phyloP scores from a whole-genome alignment of 2,329 filamentous ascomycete genomes.

The Fusarium dlaminii region DNA sequence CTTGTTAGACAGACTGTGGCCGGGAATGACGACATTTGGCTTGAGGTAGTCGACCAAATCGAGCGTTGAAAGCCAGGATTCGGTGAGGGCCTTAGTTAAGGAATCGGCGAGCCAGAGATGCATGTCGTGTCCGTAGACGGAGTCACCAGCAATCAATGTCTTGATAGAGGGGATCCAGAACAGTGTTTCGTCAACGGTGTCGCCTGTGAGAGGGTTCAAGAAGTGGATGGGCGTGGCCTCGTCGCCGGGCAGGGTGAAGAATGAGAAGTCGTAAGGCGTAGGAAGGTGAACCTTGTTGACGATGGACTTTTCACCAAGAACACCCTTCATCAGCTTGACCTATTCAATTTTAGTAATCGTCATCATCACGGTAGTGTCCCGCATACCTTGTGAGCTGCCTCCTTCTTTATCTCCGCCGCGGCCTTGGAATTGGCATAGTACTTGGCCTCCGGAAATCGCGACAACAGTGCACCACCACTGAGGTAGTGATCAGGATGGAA shows the following conservation, averaged over 20 bases:
- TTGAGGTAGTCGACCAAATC: not conserved
- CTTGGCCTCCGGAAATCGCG: not conserved
- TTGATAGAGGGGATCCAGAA: not conserved
- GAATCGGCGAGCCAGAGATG: not conserved
- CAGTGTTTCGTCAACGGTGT: not conserved
- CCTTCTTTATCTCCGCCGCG: not conserved
- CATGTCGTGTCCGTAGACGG: not conserved
- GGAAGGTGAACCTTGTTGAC: not conserved
- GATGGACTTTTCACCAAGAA: not conserved
- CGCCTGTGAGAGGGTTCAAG: not conserved
- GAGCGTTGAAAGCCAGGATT: not conserved
- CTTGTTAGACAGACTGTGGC: not conserved
- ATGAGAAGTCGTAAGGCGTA: not conserved
- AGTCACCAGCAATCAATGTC: not conserved
- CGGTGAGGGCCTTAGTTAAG: not conserved
- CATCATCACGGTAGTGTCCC: accelerated
- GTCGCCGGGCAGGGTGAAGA: not conserved
- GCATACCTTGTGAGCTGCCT: not conserved
- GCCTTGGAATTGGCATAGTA: not conserved
- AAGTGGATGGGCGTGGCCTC: not conserved
- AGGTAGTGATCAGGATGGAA: not conserved
- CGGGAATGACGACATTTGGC: not conserved
- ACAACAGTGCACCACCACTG: not conserved
- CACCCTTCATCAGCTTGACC: not conserved
- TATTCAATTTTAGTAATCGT: accelerated